A percentile compares a stretch with the other conserved stretches of the same genome.
Conservation (phyloP, 306 rosid genomes). For the Psophocarpus tetragonolobus region DNA sequence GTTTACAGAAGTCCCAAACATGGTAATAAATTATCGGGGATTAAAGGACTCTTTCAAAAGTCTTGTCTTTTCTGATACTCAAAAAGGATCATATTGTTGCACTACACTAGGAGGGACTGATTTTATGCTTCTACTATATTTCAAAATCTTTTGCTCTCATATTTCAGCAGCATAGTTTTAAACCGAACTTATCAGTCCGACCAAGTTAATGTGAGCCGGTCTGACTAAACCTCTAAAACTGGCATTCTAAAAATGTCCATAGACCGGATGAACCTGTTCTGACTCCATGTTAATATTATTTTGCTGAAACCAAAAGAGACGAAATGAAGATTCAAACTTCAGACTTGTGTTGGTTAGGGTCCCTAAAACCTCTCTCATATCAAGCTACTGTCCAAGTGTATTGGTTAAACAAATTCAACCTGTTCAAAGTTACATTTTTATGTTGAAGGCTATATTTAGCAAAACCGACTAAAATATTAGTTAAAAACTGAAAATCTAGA, state of each 20-base stretch:
- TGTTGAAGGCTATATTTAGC: background rate
- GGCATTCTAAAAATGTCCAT: background rate
- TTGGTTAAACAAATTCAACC: background rate
- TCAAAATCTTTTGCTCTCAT: background rate
- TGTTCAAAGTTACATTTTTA: background rate
- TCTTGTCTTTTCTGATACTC: background rate
- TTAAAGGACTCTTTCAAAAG: background rate
- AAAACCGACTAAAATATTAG: no score
- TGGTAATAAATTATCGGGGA: background rate
- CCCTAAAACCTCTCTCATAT: background rate
- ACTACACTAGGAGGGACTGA: background rate
- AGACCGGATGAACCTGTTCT: background rate
- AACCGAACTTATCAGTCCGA: background rate
- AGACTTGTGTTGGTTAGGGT: background rate
- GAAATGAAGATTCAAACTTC: background rate
- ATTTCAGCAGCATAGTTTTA: conserved; percentile 8
- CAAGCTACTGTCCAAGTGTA: background rate
- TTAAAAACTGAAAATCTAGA: no score
- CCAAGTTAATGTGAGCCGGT: background rate
- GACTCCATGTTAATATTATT: background rate
- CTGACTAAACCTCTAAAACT: background rate
- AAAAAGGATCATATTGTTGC: background rate
- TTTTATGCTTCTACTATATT: background rate
- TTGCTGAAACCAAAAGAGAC: conserved; percentile 14
- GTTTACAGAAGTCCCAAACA: background rate